Base-by-base conservation (phyloP, 345 rosid genomes). In the Aegle marmelos region DNA sequence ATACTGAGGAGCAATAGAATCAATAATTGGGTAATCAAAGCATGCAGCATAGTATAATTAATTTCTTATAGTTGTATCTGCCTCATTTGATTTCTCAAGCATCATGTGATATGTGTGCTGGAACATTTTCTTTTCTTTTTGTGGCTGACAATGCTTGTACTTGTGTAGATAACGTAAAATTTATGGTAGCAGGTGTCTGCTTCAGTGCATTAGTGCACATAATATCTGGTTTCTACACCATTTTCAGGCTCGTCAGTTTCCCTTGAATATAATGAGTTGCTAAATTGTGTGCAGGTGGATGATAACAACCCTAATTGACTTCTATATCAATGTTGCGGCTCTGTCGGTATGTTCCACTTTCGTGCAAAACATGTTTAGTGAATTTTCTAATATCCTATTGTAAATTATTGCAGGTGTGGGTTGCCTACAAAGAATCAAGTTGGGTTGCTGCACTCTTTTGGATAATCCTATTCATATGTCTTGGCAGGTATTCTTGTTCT, bases 361-460 rank as follows among this genome's bases (percentile, higher is more conserved):
- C 19, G 1, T 11, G 28, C 33, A 61, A 61, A 28, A 61, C 21
- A 61, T 27, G 19, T 61, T 75, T 62, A 41, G 73, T 16, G 39
- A 36, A 45, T 19, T 31, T 28, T 19, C 39, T 17, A 60, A 48
- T 62, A 21, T 75, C 59, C 54, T 13, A 64, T 45, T 28, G 21
- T 48, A 11, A 56, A 31, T 14, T 56, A 57, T 72, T 39, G 24
- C 81, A 84, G 98, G 91, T 92, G 62, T 95, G 98, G 99, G 88
- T 92, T 80, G 84, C 84, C 54, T 95, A 93, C 87, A 95, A 95
- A 88, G 98, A 93, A 82, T 75, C 93, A 11, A 89, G 85, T 79
- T 93, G 91, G 96, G 62, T 90, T 66, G 39, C 68, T 85, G 92
- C 89, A 68, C 41, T 85, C 39, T 22, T 90, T 13, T 95, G 99